Evolutionary conservation across 371 early-diverging fungal species (phyloP).

Genomic region (Circinella umbellata): DNA sequence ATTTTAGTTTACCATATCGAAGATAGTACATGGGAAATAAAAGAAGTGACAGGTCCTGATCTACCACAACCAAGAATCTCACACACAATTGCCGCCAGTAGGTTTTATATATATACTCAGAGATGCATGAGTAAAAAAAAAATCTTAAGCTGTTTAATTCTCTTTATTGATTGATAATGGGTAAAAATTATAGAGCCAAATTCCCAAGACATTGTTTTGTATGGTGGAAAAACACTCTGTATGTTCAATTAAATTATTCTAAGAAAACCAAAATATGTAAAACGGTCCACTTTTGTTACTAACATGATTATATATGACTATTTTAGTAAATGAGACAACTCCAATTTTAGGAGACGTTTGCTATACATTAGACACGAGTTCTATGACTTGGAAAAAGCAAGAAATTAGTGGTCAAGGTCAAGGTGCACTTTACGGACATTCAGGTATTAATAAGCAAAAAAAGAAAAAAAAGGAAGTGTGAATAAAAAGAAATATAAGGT

Average conservation of each 20-base stretch:
- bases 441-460: background rate
- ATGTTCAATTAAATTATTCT: background rate
- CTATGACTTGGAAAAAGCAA: background rate
- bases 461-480: too few relatives aligned
- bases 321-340: background rate
- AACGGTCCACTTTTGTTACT: background rate
- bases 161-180: background rate
- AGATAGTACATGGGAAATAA: background rate
- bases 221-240: background rate
- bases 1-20: conserved; percentile 1
- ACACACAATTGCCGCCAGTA: background rate
- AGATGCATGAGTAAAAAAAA: too few relatives aligned
- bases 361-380: background rate
- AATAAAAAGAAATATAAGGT: too few relatives aligned
- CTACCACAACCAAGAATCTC: background rate
- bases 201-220: background rate
- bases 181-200: background rate
- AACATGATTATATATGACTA: background rate
- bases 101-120: too few relatives aligned
- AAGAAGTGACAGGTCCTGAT: background rate
- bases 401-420: background rate
- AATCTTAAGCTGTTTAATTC: too few relatives aligned
- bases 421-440: background rate
- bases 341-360: too few relatives aligned
- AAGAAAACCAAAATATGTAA: background rate